Percentiles rank a stretch among this genome's conserved stretches.
Evolutionary conservation across 1,284 basidiomycete species (phyloP).

Genomic region (Boletus smithii): DNA sequence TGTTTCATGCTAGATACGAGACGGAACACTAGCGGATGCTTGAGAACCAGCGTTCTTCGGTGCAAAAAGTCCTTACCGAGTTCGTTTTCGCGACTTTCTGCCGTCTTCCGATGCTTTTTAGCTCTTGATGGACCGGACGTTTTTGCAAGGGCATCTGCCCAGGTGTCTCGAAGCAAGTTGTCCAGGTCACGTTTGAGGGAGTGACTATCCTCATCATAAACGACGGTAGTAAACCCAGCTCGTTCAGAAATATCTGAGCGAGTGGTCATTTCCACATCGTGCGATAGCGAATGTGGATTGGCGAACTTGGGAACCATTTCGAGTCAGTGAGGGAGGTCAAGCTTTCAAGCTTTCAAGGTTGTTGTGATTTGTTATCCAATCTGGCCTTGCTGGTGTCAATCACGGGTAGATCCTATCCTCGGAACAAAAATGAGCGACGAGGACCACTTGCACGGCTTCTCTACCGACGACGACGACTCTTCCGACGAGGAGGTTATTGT

Average conservation of each 20-base stretch:
- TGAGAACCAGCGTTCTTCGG: neutral
- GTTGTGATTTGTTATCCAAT: conserved; percentile 28
- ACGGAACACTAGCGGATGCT: conserved; percentile 15
- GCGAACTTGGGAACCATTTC: conserved; percentile 29
- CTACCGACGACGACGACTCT: conserved; percentile 76
- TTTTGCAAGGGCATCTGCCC: conserved; percentile 13
- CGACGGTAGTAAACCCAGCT: neutral
- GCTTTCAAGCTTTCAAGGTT: too few relatives aligned
- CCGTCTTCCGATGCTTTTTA: conserved; percentile 1
- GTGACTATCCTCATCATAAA: conserved; percentile 9
- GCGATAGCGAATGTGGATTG: conserved; percentile 28
- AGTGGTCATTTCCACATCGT: conserved; percentile 22
- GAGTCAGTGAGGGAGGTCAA: neutral
- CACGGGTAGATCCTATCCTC: neutral
- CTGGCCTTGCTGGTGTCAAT: neutral
- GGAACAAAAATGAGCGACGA: conserved; percentile 34
- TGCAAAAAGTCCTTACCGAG: conserved; percentile 7
- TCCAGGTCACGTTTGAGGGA: conserved; percentile 24
- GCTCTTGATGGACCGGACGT: neutral
- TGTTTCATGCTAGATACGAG: conserved; percentile 37
- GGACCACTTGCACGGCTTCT: conserved; percentile 66
- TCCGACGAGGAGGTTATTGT: conserved; percentile 74
- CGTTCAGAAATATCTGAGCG: conserved; percentile 26
- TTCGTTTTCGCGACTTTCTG: neutral
- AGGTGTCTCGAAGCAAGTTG: conserved; percentile 20